Evolutionary conservation across 768 basidiomycete genomes (phyloP).

Genomic region (Megacollybia marginata): DNA sequence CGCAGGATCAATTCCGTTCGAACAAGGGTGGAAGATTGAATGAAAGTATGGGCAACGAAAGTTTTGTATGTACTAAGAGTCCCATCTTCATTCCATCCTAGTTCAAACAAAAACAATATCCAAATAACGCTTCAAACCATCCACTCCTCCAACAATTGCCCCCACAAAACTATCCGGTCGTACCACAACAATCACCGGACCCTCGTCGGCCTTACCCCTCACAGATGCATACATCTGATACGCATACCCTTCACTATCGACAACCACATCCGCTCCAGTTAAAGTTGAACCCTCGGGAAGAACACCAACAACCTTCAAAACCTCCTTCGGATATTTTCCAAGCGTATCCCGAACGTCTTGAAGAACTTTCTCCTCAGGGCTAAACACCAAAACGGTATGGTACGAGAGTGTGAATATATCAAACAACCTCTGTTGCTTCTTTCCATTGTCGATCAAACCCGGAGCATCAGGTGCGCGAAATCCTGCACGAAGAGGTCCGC

Average conservation of each 20-base stretch:
- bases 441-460: conserved; percentile 8
- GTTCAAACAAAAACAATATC: background rate
- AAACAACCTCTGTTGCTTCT: conserved; percentile 12
- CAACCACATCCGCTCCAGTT: background rate
- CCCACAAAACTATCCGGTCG: conserved; percentile 15
- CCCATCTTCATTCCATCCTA: background rate
- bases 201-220: conserved; percentile 15
- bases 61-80: too few relatives aligned
- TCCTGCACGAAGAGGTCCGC: conserved; percentile 18
- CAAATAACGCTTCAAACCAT: conserved; percentile 13
- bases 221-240: conserved; percentile 16
- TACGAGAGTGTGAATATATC: conserved; percentile 13
- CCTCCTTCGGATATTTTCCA: background rate
- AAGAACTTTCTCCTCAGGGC: background rate
- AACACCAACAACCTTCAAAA: background rate
- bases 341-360: background rate
- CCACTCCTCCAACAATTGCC: conserved; percentile 11
- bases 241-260: conserved; percentile 22
- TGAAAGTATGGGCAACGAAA: too few relatives aligned
- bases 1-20: too few relatives aligned
- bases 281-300: background rate
- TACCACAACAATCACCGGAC: conserved; percentile 36
- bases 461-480: conserved; percentile 30
- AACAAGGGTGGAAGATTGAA: too few relatives aligned
- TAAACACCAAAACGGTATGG: conserved; percentile 26